Evolutionary conservation across 495 filamentous ascomycete genomes (phyloP).

Genomic region (Trichocladium antarcticum): DNA sequence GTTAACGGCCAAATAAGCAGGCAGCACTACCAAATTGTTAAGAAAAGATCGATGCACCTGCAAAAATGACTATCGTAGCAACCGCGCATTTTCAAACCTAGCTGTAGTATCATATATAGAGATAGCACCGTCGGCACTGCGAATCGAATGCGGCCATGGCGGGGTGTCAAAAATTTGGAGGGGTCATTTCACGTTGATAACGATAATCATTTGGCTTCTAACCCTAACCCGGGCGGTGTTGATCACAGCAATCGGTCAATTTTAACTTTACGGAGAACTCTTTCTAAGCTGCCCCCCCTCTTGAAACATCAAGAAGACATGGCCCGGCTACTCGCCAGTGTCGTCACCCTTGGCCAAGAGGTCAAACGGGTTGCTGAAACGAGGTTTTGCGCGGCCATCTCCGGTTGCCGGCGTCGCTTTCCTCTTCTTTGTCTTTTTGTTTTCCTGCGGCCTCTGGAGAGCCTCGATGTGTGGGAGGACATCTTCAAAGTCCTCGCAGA

Average conservation of each 20-base stretch:
- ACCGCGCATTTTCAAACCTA: no score
- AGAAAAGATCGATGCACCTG: no score
- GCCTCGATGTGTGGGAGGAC: constrained; percentile 13
- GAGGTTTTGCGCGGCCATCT: background rate
- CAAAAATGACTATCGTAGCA: no score
- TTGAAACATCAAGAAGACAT: no score
- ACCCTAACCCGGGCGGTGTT: constrained; percentile 8
- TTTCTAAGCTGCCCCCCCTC: no score
- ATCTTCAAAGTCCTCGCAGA: constrained; percentile 10
- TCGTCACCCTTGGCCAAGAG: constrained; percentile 1
- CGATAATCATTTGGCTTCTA: constrained; percentile 2
- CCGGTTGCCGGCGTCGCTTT: background rate
- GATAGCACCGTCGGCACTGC: background rate
- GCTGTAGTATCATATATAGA: no score
- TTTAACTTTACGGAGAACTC: no score
- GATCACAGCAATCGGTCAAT: no score
- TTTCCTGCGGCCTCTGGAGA: background rate
- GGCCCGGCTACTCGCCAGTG: no score
- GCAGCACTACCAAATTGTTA: no score
- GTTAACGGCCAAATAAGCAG: no score
- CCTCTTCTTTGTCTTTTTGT: constrained; percentile 12
- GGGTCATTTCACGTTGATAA: constrained; percentile 7
- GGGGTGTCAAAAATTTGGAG: constrained; percentile 14
- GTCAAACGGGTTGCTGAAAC: constrained; percentile 14
- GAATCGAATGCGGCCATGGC: background rate